Conservation (phyloP, 2,329 filamentous ascomycete genomes). For the Hymenoscyphus repandus region DNA sequence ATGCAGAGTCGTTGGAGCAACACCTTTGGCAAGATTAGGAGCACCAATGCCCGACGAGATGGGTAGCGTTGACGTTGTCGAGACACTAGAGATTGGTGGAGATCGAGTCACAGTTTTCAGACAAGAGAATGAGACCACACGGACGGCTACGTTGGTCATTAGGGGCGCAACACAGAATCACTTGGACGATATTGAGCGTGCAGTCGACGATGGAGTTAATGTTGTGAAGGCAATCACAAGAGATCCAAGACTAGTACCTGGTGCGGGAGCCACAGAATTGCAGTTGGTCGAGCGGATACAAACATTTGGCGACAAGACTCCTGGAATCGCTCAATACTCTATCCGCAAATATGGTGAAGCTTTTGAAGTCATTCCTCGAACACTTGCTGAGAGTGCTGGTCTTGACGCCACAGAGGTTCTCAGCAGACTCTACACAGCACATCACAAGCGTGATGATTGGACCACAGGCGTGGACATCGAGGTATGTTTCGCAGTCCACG, state of each 20-base stretch:
- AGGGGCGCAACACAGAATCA: conserved; percentile 97
- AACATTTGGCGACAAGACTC: conserved; percentile 84
- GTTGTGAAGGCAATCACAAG: conserved; percentile 97
- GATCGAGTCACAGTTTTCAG: conserved; percentile 98
- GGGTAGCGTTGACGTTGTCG: conserved; percentile 89
- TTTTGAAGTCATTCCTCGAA: conserved; percentile 93
- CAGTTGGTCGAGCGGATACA: conserved; percentile 91
- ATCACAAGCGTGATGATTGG: conserved; percentile 84
- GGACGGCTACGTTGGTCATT: conserved; percentile 90
- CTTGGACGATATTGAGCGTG: conserved; percentile 92
- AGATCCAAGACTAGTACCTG: conserved; percentile 84
- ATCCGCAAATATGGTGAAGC: conserved; percentile 98
- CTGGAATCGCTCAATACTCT: conserved; percentile 88
- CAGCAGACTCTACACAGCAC: conserved; percentile 85
- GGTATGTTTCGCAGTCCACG: conserved; percentile 36
- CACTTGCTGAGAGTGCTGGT: conserved; percentile 88
- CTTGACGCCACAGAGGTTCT: conserved; percentile 96
- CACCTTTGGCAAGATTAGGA: conserved; percentile 89
- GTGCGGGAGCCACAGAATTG: conserved; percentile 90
- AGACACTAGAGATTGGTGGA: conserved; percentile 95
- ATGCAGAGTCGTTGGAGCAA: conserved; percentile 93
- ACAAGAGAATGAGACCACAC: conserved; percentile 87
- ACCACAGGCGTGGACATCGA: conserved; percentile 93
- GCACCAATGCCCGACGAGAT: conserved; percentile 99
- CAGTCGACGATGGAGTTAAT: conserved; percentile 96